These are phyloP conservation scores for Pleurotus ostreatus DNA, from an alignment of 768 basidiomycete species.

Conservation along the genomic window DNA sequence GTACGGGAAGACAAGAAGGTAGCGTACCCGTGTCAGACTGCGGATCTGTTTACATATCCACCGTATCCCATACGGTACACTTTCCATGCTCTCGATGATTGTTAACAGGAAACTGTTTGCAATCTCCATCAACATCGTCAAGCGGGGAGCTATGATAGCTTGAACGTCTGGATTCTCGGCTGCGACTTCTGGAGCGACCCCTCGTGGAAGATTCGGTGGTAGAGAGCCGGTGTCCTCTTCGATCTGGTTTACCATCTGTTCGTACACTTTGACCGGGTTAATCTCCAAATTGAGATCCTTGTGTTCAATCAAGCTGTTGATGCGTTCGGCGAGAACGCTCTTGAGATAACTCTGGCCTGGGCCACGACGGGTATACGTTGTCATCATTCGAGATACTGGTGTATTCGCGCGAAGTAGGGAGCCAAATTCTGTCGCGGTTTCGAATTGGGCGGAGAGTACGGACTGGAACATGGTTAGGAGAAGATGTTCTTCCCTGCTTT, in stretches of 20 bases:
- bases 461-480: constrained; percentile 99
- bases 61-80: constrained; percentile 96
- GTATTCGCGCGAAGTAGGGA: constrained; percentile 97
- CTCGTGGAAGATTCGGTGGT: constrained; percentile 87
- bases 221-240: constrained; percentile 94
- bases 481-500: constrained; percentile 95
- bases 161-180: constrained; percentile 94
- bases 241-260: constrained; percentile 99
- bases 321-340: constrained; percentile 93
- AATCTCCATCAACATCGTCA: constrained; percentile 99
- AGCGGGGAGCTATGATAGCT: constrained; percentile 93
- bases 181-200: constrained; percentile 92
- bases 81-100: constrained; percentile 98
- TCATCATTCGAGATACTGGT: constrained; percentile 99
- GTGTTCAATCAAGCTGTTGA: constrained; percentile 98
- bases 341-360: constrained; percentile 99
- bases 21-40: constrained; percentile 83
- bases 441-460: constrained; percentile 97
- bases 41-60: constrained; percentile 99
- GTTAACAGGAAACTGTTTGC: constrained; percentile 96
- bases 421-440: constrained; percentile 98
- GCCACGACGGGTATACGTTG: constrained; percentile 97
- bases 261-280: constrained; percentile 98
- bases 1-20: constrained; percentile 13
- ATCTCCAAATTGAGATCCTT: constrained; percentile 99